Evolutionary conservation across 352 stramenopile genomes (phyloP).

Genomic region (Phytophthora pinifolia): DNA sequence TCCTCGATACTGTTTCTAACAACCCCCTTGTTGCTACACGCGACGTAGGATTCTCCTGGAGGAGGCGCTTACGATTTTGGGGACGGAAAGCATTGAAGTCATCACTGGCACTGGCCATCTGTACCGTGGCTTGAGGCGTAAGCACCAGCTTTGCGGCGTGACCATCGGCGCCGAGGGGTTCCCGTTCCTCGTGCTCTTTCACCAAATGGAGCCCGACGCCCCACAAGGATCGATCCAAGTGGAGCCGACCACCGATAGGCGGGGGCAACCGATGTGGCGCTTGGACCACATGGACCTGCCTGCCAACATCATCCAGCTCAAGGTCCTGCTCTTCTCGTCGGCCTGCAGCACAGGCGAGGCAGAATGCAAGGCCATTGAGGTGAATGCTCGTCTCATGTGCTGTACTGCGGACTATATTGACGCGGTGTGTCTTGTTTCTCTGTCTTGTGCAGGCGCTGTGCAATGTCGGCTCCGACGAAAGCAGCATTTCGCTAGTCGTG

Average conservation of each 20-base stretch:
- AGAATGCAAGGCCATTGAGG: constrained; percentile 41
- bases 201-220: constrained; percentile 48
- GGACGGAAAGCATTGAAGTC: constrained; percentile 36
- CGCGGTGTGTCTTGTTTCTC: too few species aligned
- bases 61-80: constrained; percentile 41
- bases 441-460: constrained; percentile 24
- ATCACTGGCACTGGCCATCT: constrained; percentile 31
- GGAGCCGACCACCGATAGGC: constrained; percentile 4
- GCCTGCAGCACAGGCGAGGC: constrained; percentile 27
- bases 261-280: constrained; percentile 14
- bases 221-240: constrained; percentile 40
- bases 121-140: constrained; percentile 31
- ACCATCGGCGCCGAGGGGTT: constrained; percentile 40
- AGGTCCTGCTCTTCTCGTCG: constrained; percentile 40
- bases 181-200: constrained; percentile 50
- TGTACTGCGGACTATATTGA: not conserved
- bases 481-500: constrained; percentile 44
- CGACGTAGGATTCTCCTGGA: constrained; percentile 52
- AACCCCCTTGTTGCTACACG: too few species aligned
- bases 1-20: too few species aligned
- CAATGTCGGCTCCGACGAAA: constrained; percentile 28
- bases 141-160: constrained; percentile 37
- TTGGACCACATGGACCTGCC: constrained; percentile 41
- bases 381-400: constrained; percentile 4
- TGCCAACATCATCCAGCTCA: constrained; percentile 31